These are phyloP conservation scores for Lyophyllum shimeji DNA, from an alignment of 768 basidiomycete genomes.

Conservation along the genomic window DNA sequence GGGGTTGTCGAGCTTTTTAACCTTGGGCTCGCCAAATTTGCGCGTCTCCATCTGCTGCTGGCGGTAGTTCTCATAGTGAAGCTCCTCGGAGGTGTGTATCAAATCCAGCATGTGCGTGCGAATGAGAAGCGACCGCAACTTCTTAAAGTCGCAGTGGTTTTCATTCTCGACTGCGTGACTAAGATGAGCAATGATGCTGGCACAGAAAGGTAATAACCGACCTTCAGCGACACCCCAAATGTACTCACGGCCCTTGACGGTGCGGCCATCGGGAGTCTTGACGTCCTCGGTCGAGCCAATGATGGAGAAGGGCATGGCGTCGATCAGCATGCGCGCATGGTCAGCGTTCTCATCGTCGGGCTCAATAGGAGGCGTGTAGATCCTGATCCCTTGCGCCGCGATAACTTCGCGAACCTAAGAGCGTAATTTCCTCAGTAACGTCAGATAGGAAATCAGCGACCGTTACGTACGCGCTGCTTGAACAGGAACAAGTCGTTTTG, in stretches of 20 bases:
- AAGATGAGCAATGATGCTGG: not conserved
- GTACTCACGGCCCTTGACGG: slow-evolving; percentile 97
- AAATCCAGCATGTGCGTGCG: slow-evolving; percentile 99
- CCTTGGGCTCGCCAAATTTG: slow-evolving; percentile 98
- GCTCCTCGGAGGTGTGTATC: slow-evolving; percentile 93
- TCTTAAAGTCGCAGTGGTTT: slow-evolving; percentile 99
- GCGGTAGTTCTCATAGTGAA: slow-evolving; percentile 97
- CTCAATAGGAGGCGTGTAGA: slow-evolving; percentile 93
- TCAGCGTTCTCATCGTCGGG: slow-evolving; percentile 84
- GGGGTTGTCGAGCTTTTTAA: slow-evolving; percentile 98
- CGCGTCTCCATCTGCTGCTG: slow-evolving; percentile 99
- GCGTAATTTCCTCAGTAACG: slow-evolving; percentile 10
- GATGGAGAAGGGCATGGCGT: slow-evolving; percentile 97
- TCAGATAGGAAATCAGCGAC: slow-evolving; percentile 4
- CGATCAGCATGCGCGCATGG: slow-evolving; percentile 81
- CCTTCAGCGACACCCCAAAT: slow-evolving; percentile 99
- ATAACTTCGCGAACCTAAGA: slow-evolving; percentile 84
- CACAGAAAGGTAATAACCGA: slow-evolving; percentile 28
- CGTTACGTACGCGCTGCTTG: slow-evolving; percentile 80
- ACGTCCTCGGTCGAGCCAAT: slow-evolving; percentile 98
- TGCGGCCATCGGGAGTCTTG: slow-evolving; percentile 82
- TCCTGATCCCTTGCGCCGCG: slow-evolving; percentile 87
- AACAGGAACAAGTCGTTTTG: slow-evolving; percentile 89
- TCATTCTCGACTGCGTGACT: slow-evolving; percentile 88
- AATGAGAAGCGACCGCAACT: slow-evolving; percentile 91